Conservation (phyloP, 139 green algal species). For the Monoraphidium neglectum region DNA sequence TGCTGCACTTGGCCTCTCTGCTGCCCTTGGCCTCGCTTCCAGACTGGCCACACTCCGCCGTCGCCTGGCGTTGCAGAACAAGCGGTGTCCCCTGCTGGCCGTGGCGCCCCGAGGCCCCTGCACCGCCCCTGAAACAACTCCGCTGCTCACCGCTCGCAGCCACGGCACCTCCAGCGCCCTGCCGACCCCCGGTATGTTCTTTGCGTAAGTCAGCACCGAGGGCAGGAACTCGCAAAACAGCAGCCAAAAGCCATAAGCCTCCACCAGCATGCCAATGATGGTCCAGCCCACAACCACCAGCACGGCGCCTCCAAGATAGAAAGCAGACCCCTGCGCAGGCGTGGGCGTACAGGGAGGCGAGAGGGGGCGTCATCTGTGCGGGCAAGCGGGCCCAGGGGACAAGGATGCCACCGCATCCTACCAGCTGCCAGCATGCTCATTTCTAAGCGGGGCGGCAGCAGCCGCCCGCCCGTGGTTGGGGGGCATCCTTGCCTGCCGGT, state of each 20-base stretch:
- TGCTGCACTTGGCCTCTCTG: too few relatives aligned
- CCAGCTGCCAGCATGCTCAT: too few relatives aligned
- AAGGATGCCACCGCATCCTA: background rate
- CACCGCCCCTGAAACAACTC: background rate
- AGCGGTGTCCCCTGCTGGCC: background rate
- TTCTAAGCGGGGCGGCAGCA: too few relatives aligned
- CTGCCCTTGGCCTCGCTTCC: background rate
- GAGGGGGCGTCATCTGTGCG: background rate
- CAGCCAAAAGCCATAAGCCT: slow-evolving; percentile 93
- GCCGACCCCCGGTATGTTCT: slow-evolving; percentile 72
- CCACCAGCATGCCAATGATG: slow-evolving; percentile 81
- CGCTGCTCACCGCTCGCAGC: slow-evolving; percentile 71
- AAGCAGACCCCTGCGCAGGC: slow-evolving; percentile 73
- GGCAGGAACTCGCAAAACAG: slow-evolving; percentile 97
- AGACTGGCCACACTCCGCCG: background rate
- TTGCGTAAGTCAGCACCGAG: slow-evolving; percentile 87
- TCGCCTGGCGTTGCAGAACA: background rate
- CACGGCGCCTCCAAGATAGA: slow-evolving; percentile 83
- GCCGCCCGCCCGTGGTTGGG: too few relatives aligned
- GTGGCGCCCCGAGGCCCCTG: background rate
- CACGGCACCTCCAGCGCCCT: slow-evolving; percentile 79
- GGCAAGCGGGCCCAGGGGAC: background rate
- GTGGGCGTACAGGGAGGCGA: background rate
- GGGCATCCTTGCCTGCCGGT: slow-evolving; percentile 80
- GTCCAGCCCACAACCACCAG: slow-evolving; percentile 91